Evolutionary conservation across 371 early-diverging fungal genomes (phyloP).

Genomic region (Circinella minor): DNA sequence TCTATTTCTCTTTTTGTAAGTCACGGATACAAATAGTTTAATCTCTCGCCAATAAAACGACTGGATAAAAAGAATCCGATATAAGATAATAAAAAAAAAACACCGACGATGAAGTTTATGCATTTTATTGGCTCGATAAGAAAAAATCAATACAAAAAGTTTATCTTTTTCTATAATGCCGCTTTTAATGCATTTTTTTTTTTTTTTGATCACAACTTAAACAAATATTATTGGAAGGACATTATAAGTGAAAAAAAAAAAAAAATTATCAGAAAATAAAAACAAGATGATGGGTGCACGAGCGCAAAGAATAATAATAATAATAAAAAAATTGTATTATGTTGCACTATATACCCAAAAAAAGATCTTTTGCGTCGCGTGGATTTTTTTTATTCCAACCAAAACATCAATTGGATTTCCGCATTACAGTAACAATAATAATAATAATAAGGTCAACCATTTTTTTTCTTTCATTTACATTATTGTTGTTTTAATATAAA

Average conservation of each 20-base stretch:
- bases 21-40: not conserved
- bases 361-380: not conserved
- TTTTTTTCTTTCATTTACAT: too few relatives aligned
- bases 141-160: not conserved
- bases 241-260: too few relatives aligned
- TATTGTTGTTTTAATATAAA: too few relatives aligned
- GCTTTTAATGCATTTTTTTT: too few relatives aligned
- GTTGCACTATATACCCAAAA: too few relatives aligned
- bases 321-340: too few relatives aligned
- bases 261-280: too few relatives aligned
- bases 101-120: constrained; percentile 2
- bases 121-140: constrained; percentile 7
- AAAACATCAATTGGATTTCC: not conserved
- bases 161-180: not conserved
- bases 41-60: constrained; percentile 3
- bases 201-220: too few relatives aligned
- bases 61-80: not conserved
- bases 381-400: not conserved
- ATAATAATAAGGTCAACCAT: too few relatives aligned
- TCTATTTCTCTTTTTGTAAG: not conserved
- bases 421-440: not conserved
- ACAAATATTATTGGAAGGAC: too few relatives aligned
- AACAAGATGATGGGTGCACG: too few relatives aligned
- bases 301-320: too few relatives aligned
- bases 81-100: not conserved